Percentiles rank a stretch among this genome's conserved stretches.
These are phyloP conservation scores for Camillea tinctor DNA, from an alignment of 2,329 filamentous ascomycete species.

Conservation along the genomic window DNA sequence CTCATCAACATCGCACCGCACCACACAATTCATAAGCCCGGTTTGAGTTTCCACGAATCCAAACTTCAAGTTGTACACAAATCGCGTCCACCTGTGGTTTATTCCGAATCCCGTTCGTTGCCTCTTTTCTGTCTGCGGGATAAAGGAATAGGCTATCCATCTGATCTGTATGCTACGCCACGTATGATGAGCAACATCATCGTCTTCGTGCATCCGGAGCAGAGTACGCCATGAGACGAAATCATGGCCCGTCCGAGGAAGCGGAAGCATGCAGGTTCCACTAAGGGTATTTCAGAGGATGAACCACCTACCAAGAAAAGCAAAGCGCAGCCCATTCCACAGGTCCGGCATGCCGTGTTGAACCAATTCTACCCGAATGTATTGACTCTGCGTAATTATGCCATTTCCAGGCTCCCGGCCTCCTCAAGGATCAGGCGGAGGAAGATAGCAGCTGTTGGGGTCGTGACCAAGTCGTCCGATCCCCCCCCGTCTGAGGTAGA, in stretches of 20 bases:
- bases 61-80: not conserved
- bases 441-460: slow-evolving; percentile 51
- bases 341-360: slow-evolving; percentile 60
- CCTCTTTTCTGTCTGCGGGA: not conserved
- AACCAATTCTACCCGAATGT: slow-evolving; percentile 66
- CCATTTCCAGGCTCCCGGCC: slow-evolving; percentile 64
- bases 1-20: not conserved
- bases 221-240: slow-evolving; percentile 7
- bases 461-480: slow-evolving; percentile 15
- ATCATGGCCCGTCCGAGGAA: slow-evolving; percentile 29
- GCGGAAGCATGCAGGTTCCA: slow-evolving; percentile 20
- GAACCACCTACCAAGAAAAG: slow-evolving; percentile 19
- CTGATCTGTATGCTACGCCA: not conserved
- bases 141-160: no score
- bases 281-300: slow-evolving; percentile 8
- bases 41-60: not conserved
- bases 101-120: not conserved
- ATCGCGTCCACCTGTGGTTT: not conserved
- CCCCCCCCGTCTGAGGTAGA: slow-evolving; percentile 35
- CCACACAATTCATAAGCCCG: not conserved
- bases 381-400: slow-evolving; percentile 67
- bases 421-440: slow-evolving; percentile 62
- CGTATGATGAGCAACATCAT: not conserved
- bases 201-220: slow-evolving; percentile 5
- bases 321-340: slow-evolving; percentile 5